Percentiles rank a stretch among this genome's conserved stretches.
These are phyloP conservation scores for Geotrichum restrictum DNA, from an alignment of 1,139 yeast species.

Conservation along the genomic window DNA sequence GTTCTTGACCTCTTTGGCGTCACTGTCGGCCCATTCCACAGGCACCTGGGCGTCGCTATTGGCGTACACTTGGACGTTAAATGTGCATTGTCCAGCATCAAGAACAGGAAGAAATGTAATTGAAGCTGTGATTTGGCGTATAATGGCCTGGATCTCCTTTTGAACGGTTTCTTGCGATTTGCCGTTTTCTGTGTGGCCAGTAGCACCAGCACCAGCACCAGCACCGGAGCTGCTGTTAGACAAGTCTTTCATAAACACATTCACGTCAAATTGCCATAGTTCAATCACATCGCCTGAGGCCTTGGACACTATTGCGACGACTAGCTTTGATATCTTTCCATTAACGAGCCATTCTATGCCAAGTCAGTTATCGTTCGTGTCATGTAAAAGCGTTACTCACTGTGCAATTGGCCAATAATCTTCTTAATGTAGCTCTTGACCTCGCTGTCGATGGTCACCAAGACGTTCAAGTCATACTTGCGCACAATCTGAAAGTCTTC, in stretches of 20 bases:
- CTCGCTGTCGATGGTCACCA: slow-evolving; percentile 72
- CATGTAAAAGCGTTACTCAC: slow-evolving; percentile 27
- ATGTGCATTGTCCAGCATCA: slow-evolving; percentile 59
- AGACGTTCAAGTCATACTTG: slow-evolving; percentile 75
- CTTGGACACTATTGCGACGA: slow-evolving; percentile 67
- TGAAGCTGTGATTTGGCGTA: slow-evolving; percentile 85
- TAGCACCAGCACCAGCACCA: slow-evolving; percentile 17
- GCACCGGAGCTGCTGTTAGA: slow-evolving; percentile 15
- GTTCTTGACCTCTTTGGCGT: slow-evolving; percentile 53
- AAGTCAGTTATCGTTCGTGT: not conserved
- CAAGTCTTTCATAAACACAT: slow-evolving; percentile 37
- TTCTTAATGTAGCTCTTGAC: slow-evolving; percentile 64
- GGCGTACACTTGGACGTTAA: slow-evolving; percentile 82
- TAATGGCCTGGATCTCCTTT: slow-evolving; percentile 74
- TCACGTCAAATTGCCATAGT: slow-evolving; percentile 79
- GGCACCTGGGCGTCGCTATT: slow-evolving; percentile 72
- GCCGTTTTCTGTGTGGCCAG: slow-evolving; percentile 20
- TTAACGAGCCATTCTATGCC: slow-evolving; percentile 64
- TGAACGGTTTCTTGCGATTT: slow-evolving; percentile 55
- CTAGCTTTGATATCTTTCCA: slow-evolving; percentile 64
- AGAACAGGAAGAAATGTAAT: slow-evolving; percentile 80
- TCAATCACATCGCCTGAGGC: slow-evolving; percentile 68
- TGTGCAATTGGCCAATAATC: slow-evolving; percentile 71
- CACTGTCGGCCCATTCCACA: slow-evolving; percentile 82
- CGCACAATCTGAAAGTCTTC: slow-evolving; percentile 78